Evolutionary conservation across 1,284 basidiomycete genomes (phyloP).

Genomic region (Megacollybia platyphylla): DNA sequence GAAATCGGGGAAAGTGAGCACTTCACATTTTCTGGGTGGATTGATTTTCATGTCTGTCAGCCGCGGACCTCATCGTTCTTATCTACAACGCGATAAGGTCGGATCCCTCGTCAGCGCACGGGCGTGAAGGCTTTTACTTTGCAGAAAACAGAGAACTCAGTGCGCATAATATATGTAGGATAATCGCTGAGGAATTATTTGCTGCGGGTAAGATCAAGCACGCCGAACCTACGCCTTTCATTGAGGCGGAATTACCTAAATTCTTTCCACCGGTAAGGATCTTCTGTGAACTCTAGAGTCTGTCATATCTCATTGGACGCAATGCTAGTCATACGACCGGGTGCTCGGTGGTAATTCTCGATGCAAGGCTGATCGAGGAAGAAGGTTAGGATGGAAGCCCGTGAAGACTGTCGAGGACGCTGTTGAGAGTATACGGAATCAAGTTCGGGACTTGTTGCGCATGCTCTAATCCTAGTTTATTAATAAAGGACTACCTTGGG

Average conservation of each 20-base stretch:
- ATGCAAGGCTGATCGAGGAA: constrained; percentile 7
- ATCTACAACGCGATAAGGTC: constrained; percentile 15
- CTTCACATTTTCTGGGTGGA: constrained; percentile 4
- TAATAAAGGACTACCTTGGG: no score
- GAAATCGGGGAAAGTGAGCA: constrained; percentile 28
- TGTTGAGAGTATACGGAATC: constrained; percentile 20
- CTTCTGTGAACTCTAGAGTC: neutral
- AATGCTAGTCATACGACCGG: neutral
- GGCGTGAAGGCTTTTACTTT: constrained; percentile 34
- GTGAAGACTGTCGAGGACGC: constrained; percentile 24
- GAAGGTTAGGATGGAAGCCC: constrained; percentile 37
- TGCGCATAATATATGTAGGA: constrained; percentile 21
- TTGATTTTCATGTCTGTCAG: constrained; percentile 11
- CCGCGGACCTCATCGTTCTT: constrained; percentile 17
- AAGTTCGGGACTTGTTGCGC: constrained; percentile 11
- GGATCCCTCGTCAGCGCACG: constrained; percentile 18
- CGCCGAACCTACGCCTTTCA: constrained; percentile 14
- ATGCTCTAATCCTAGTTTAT: no score
- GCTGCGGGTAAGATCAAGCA: constrained; percentile 9
- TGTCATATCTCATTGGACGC: constrained; percentile 1
- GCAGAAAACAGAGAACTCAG: constrained; percentile 31
- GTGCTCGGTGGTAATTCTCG: constrained; percentile 5
- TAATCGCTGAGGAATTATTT: constrained; percentile 16
- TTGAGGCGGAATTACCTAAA: constrained; percentile 12
- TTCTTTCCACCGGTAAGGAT: constrained; percentile 7